Conservation (phyloP, 345 rosid species). For the Trapa bicornis region DNA sequence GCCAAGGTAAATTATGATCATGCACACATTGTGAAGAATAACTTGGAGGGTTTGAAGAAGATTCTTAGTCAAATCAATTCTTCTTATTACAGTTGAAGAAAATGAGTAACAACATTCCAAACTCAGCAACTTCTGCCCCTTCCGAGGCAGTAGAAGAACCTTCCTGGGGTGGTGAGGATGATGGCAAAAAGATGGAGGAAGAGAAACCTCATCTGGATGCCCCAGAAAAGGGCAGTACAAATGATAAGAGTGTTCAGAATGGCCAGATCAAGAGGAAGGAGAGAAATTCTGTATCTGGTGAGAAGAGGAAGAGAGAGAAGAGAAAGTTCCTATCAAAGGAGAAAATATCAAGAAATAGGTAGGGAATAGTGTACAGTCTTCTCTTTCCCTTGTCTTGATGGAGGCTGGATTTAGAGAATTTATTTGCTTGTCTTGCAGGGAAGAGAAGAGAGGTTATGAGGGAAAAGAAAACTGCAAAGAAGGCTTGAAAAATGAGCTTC, state of each 20-base stretch:
- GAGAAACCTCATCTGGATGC: conserved; percentile 11
- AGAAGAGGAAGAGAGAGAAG: conserved; percentile 35
- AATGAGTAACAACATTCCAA: conserved; percentile 55
- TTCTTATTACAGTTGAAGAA: conserved; percentile 47
- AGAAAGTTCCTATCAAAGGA: conserved; percentile 36
- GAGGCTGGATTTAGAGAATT: background rate
- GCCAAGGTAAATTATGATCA: conserved; percentile 51
- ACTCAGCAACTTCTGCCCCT: conserved; percentile 24
- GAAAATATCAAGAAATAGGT: conserved; percentile 64
- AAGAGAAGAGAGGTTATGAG: conserved; percentile 65
- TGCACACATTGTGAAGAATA: too few species aligned
- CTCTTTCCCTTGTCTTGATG: background rate
- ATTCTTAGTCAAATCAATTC: background rate
- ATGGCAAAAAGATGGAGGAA: conserved; percentile 3
- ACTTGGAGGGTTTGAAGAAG: background rate
- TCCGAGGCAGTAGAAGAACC: conserved; percentile 37
- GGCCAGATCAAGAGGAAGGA: conserved; percentile 20
- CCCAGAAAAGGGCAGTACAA: conserved; percentile 5
- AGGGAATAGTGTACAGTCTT: conserved; percentile 1
- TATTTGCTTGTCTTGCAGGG: conserved; percentile 21
- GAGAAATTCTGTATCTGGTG: conserved; percentile 6
- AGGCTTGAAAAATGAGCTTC: background rate
- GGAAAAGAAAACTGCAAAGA: conserved; percentile 12
- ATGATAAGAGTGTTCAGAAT: conserved; percentile 12
- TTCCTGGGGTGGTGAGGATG: conserved; percentile 18